Conservation (phyloP, 1,284 basidiomycete genomes). For the Malassezia brasiliensis region DNA sequence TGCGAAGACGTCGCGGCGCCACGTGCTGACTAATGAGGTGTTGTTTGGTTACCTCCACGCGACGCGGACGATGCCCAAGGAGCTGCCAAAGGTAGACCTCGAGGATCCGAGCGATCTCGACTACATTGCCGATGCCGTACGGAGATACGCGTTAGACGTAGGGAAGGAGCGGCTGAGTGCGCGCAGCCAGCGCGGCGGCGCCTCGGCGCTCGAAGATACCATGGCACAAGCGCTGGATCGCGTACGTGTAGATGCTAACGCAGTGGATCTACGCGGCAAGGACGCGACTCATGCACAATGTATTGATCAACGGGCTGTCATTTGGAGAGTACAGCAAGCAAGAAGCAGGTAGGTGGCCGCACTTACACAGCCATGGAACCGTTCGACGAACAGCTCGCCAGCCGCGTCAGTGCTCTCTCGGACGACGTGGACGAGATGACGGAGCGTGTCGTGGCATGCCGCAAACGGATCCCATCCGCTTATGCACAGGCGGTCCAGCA, state of each 20-base stretch:
- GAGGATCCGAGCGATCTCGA: conserved; percentile 18
- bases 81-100: conserved; percentile 16
- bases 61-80: conserved; percentile 14
- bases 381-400: conserved; percentile 12
- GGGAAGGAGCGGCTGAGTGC: conserved; percentile 8
- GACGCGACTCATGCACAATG: conserved; percentile 13
- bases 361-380: conserved; percentile 15
- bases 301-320: conserved; percentile 12
- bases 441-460: conserved; percentile 14
- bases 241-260: conserved; percentile 1
- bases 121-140: conserved; percentile 10
- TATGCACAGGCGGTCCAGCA: conserved; percentile 7
- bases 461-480: conserved; percentile 6
- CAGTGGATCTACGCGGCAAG: conserved; percentile 18
- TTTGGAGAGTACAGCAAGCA: conserved; percentile 16
- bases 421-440: conserved; percentile 12
- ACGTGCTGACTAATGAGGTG: background rate
- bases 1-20: too few relatives aligned
- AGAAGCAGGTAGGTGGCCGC: conserved; percentile 1
- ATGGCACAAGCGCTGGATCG: conserved; percentile 12
- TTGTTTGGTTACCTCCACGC: background rate
- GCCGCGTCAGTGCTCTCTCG: conserved; percentile 5
- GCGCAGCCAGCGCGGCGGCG: conserved; percentile 1
- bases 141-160: conserved; percentile 6
- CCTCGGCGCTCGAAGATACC: conserved; percentile 9